Evolutionary conservation across 2,329 filamentous ascomycete genomes (phyloP).

Genomic region (Ophiostoma australiae): DNA sequence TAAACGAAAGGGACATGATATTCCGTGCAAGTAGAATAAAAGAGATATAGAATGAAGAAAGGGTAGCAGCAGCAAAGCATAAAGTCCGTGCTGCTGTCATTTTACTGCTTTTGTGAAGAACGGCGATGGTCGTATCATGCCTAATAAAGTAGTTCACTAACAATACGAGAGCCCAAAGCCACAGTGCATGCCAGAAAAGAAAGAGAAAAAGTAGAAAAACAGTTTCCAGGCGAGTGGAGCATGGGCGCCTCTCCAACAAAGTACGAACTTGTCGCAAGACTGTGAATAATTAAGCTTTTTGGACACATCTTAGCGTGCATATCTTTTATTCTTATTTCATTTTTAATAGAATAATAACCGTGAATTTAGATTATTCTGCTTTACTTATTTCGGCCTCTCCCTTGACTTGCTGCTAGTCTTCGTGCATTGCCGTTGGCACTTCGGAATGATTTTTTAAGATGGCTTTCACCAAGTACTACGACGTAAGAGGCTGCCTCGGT

Average conservation of each 20-base stretch:
- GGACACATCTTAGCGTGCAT: constrained; percentile 9
- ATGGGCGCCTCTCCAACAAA: background rate
- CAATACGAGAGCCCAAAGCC: constrained; percentile 1
- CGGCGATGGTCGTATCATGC: background rate
- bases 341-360: background rate
- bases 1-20: background rate
- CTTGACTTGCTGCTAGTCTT: background rate
- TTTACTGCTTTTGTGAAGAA: background rate
- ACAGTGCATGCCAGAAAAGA: too few relatives aligned
- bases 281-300: constrained; percentile 10
- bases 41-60: background rate
- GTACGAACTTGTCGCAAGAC: background rate
- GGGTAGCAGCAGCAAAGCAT: background rate
- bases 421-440: background rate
- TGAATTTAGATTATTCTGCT: background rate
- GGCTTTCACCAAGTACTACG: background rate
- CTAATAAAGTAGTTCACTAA: background rate
- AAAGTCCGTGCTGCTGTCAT: background rate
- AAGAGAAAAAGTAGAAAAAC: background rate
- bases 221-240: background rate
- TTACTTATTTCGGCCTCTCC: background rate
- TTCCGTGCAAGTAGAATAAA: background rate
- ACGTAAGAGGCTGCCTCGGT: background rate
- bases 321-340: background rate
- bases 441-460: background rate